Evolutionary conservation across 192 early-diverging fungal species (phyloP), one percentile per base, ranked within the genome.

Genomic region (Kickxella alabastrina): DNA sequence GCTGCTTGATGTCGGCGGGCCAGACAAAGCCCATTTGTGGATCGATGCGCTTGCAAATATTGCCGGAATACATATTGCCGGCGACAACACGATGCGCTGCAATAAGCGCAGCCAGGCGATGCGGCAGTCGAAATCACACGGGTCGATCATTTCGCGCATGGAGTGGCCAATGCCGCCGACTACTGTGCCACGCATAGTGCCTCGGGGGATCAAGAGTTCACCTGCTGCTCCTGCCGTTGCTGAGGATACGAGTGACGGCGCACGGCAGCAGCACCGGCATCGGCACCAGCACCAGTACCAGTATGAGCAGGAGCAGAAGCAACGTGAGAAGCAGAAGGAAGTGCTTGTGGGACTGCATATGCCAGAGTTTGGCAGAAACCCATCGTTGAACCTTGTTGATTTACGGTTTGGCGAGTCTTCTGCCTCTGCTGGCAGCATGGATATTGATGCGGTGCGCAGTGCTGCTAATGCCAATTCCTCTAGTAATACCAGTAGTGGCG

Each of bases 111-210:
- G 27, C 12, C 9, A 39, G 22, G 48, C 43, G n/a, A 2, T 54
- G 17, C 53, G 63, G 17, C 62, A 59, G 36, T 61, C 63, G 2
- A 54, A 51, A 6, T 73, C 70, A n/a, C 61, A 58, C n/a, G 57
- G 53, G n/a, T 65, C 63, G 10, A 54, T 44, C 1, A 38, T 73
- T 14, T 65, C 69, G 42, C 55, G 58, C 6, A 45, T 50, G 17
- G 62, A 73, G 14, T 73, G 69, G 69, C 69, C 69, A 4, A 27
- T 73, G 44, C 69, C 69, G 24, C 69, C 62, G 1, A 55, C 18
- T 14, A 53, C 40, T 15, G 14, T 55, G 32, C 53, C 42, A n/a
- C n/a, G n/a, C n/a, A n/a, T n/a, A n/a, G n/a, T n/a, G n/a, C n/a
- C n/a, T n/a, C n/a, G n/a, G n/a, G n/a, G n/a, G n/a, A n/a, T n/a